A percentile compares a stretch with the other conserved stretches of the same genome.
Conservation (phyloP, 2,329 filamentous ascomycete genomes). For the Ampelomyces quisqualis region DNA sequence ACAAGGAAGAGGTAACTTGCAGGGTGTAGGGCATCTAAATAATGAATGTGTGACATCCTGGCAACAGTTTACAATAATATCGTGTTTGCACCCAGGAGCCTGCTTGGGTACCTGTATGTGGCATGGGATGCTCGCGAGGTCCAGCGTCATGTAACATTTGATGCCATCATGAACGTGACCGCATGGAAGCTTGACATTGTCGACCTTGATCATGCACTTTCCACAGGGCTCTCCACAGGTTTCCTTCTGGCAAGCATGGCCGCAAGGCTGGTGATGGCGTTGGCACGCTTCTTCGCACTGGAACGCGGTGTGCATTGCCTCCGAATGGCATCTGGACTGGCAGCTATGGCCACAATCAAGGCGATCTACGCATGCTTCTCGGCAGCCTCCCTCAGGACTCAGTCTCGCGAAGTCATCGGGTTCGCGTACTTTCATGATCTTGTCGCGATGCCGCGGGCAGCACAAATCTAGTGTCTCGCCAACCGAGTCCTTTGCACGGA, state of each 20-base stretch:
- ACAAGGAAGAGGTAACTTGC: conserved; percentile 53
- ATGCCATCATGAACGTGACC: conserved; percentile 18
- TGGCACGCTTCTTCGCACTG: conserved; percentile 30
- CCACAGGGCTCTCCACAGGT: conserved; percentile 35
- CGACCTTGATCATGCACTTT: conserved; percentile 18
- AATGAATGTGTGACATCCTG: conserved; percentile 44
- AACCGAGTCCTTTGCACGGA: conserved; percentile 39
- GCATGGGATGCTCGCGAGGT: conserved; percentile 51
- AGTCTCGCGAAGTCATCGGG: conserved; percentile 32
- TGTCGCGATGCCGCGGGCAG: conserved; percentile 34
- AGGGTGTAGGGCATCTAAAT: conserved; percentile 55
- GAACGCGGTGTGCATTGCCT: conserved; percentile 30
- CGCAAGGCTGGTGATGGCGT: conserved; percentile 22
- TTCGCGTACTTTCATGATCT: conserved; percentile 19
- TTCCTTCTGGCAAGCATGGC: conserved; percentile 30
- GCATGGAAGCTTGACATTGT: conserved; percentile 31
- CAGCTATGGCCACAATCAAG: conserved; percentile 37
- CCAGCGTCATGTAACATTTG: conserved; percentile 5
- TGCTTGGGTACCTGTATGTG: conserved; percentile 47
- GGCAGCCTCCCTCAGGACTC: conserved; percentile 39
- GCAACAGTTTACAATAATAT: conserved; percentile 53
- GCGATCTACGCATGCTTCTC: conserved; percentile 20
- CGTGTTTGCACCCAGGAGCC: conserved; percentile 60
- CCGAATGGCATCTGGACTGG: conserved; percentile 32
- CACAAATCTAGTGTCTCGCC: conserved; percentile 22